Percentiles rank a stretch among this genome's conserved stretches.
Evolutionary conservation across 805 yeast species (phyloP).

Genomic region (Saccharomycopsis sp.): DNA sequence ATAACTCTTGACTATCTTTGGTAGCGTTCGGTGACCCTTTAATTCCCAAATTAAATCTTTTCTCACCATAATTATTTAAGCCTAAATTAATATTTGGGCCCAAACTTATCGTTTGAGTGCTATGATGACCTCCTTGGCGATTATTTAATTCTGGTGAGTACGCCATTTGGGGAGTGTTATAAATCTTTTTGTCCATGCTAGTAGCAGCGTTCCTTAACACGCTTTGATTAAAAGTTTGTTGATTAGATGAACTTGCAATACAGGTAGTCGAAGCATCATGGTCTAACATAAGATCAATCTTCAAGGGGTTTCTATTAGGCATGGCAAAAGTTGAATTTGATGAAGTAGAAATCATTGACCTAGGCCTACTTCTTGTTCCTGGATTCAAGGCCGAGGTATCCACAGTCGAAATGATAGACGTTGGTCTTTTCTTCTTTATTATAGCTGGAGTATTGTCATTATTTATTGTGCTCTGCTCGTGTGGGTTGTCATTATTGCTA

Average conservation of each 20-base stretch:
- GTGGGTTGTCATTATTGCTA: not conserved
- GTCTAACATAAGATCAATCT: slow-evolving; percentile 15
- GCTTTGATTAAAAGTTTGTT: slow-evolving; percentile 12
- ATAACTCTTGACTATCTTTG: slow-evolving; percentile 6
- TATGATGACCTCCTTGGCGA: not conserved
- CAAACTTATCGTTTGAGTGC: slow-evolving; percentile 8
- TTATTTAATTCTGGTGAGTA: slow-evolving; percentile 16
- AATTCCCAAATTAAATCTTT: slow-evolving; percentile 9
- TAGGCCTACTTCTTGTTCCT: slow-evolving; percentile 13
- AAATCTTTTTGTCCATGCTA: slow-evolving; percentile 17
- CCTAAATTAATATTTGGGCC: slow-evolving; percentile 2
- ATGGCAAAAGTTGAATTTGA: not conserved
- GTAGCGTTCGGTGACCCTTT: not conserved
- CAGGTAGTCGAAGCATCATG: slow-evolving; percentile 11
- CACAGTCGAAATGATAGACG: slow-evolving; percentile 3
- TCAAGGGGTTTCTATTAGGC: slow-evolving; percentile 13
- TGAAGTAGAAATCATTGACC: slow-evolving; percentile 14
- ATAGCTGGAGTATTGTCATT: not conserved
- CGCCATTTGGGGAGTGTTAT: slow-evolving; percentile 20
- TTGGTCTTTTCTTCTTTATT: slow-evolving; percentile 17
- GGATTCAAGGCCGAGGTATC: not conserved
- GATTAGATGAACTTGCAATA: slow-evolving; percentile 11
- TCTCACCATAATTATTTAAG: not conserved
- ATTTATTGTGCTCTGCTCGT: not conserved
- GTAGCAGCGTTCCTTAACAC: slow-evolving; percentile 14